Evolutionary conservation across 352 stramenopile species (phyloP), one percentile per base, ranked within the genome.

Genomic region (Pythium graminicola): DNA sequence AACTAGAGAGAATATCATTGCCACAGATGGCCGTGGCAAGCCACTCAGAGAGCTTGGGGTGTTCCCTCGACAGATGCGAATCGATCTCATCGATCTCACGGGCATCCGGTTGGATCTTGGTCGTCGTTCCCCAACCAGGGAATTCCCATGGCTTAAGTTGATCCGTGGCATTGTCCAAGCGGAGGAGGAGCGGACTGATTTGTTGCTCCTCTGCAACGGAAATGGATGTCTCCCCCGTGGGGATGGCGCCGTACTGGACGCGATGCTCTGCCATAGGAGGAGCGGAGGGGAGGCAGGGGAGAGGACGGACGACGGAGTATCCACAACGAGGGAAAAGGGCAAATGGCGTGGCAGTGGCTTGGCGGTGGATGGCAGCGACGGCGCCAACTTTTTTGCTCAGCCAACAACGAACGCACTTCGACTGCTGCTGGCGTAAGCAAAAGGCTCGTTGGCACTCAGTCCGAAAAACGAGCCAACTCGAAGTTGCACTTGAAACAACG

Each of bases 1-100:
- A 96, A 63, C 86, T 97, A 46, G 84, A 95, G 49, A 97, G 74
- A 67, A 98, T 97, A 57, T 98, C 93, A 66, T 98, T 98, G 16
- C 93, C 93, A 52, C 87, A 97, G 65, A 98, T 98, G 16, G 89
- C 87, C 9, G 93, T 98, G 10, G 93, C 89, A 45, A 95, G 67
- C 79, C 89, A 96, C 74, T 97, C 85, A 4, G 85, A 93, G 20
- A 97, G 75, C 65, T 93, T 95, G 10, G 80, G 62, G 69, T 93
- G 78, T 54, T 87, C 61, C 50, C 72, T 75, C 13, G 75, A 86
- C 29, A 90, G 65, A 36, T 88, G 80, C 45, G 74, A 51, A 23
- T 88, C 73, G 65, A 94, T 92, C 24, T 88, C 79, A 3, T 66
- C 61, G 49, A 92, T 67, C 61, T 92, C 77, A 49, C 54, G 69